Evolutionary conservation across 1,139 yeast genomes (phyloP).

Genomic region (Diutina sp.): DNA sequence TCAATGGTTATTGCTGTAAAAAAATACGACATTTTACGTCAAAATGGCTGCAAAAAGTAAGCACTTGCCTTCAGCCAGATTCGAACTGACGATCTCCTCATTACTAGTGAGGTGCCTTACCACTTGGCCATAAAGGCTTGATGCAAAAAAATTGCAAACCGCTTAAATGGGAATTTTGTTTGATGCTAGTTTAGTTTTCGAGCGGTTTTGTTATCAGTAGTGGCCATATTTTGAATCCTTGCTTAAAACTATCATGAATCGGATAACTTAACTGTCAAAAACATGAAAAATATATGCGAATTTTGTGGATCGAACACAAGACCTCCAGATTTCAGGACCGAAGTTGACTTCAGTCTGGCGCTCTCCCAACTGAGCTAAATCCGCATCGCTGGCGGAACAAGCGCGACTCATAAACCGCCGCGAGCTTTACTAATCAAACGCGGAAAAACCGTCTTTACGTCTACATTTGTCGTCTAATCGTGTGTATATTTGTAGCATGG

Average conservation of each 20-base stretch:
- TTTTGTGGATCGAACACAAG: conserved; percentile 2
- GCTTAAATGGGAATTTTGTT: too few relatives aligned
- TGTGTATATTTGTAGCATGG: background rate
- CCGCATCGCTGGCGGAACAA: background rate
- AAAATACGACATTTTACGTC: too few relatives aligned
- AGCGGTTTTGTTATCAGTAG: too few relatives aligned
- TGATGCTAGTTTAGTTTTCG: too few relatives aligned
- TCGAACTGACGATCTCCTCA: conserved; percentile 87
- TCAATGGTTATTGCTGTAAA: background rate
- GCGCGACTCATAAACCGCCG: background rate
- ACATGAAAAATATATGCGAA: background rate
- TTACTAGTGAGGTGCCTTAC: conserved; percentile 90
- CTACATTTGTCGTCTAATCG: background rate
- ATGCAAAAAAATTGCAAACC: too few relatives aligned
- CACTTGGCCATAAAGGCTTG: conserved; percentile 14
- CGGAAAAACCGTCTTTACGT: too few relatives aligned
- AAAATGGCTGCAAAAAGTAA: too few relatives aligned
- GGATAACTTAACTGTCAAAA: background rate
- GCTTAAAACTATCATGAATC: background rate
- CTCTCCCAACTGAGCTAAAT: conserved; percentile 2
- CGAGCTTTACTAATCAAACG: background rate
- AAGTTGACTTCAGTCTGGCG: conserved; percentile 1
- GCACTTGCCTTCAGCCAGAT: conserved; percentile 58
- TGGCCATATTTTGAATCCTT: too few relatives aligned
- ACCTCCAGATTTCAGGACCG: conserved; percentile 1